A percentile compares a stretch with the other conserved stretches of the same genome.
These are phyloP conservation scores for Schizophyllum amplum DNA, from an alignment of 1,284 basidiomycete genomes.

Conservation along the genomic window DNA sequence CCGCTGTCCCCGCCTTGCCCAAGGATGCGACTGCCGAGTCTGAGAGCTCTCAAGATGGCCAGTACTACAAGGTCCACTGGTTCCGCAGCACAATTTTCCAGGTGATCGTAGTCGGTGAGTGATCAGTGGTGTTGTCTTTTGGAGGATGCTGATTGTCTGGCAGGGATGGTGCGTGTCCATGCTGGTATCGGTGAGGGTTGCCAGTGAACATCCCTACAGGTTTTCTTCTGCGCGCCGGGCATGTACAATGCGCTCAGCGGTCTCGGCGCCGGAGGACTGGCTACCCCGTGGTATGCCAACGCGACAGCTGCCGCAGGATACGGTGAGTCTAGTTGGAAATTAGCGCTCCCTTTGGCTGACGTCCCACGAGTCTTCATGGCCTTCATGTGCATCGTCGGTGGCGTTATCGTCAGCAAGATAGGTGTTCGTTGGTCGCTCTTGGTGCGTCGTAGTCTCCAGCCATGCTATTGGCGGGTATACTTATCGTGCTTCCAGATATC, in stretches of 20 bases:
- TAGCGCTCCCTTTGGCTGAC: background rate
- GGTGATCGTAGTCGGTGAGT: conserved; percentile 23
- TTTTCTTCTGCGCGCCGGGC: conserved; percentile 13
- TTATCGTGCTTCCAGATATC: conserved; percentile 19
- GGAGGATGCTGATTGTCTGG: background rate
- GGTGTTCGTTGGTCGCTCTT: conserved; percentile 20
- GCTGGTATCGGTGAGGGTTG: background rate
- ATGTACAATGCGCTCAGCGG: conserved; percentile 26
- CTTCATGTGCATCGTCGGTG: conserved; percentile 22
- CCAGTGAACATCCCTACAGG: background rate
- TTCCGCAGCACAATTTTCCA: conserved; percentile 24
- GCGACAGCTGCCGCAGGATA: conserved; percentile 26
- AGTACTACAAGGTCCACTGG: conserved; percentile 10
- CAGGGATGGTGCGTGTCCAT: background rate
- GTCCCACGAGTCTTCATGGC: conserved; percentile 23
- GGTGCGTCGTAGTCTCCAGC: too few relatives aligned
- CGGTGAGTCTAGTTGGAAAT: conserved; percentile 9
- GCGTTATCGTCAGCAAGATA: conserved; percentile 26
- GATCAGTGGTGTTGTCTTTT: conserved; percentile 24
- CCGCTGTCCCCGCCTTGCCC: background rate
- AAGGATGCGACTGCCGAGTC: background rate
- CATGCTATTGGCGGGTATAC: too few relatives aligned
- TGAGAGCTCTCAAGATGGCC: background rate
- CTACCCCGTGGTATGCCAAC: conserved; percentile 25
- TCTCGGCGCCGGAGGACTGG: conserved; percentile 25